Base-by-base conservation (phyloP, 2,329 filamentous ascomycete genomes). In the Talaromyces albobiverticillius region DNA sequence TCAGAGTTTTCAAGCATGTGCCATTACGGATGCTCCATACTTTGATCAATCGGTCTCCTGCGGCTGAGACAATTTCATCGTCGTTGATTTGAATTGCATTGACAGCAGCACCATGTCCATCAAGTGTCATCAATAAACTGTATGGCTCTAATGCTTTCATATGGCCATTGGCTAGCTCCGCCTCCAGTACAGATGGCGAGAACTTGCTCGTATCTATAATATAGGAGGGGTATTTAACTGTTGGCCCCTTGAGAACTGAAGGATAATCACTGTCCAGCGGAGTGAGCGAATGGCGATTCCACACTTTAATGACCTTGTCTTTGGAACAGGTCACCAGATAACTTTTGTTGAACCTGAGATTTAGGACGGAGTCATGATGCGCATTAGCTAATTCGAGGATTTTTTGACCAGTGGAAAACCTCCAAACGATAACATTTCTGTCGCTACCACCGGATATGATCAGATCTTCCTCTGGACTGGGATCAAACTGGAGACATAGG, bases 281-380 rank as follows among this genome's bases (percentile, higher is more conserved):
- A 42, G 68, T 75, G n/a, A 96, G 75, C 16, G 84, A 78, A 16
- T 77, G 80, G 4, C 94, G 85, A 68, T 93, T 97, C 82, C 95
- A 99, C 16, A 99, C 86, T 71, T 96, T 96, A 78, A 99, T 96
- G 0, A 88, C 88, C 71, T 92, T 95, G 71, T 99, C 94, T 70
- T 99, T 99, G 46, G 93, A 97, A 65, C 94, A 97, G 0, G 94
- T 99, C 11, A 97, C 90, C 3, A 99, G 79, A 59, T 95, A 95
- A 8, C 90, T 84, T 60, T 90, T 87, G 67, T 97, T 92, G 61
- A 97, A 99, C 57, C 89, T 84, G 54, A 99, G 84, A 65, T 97
- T 97, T 14, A 99, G 77, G 0, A 99, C 92, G 0, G 93, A 96
- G 70, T 99, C 94, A 26, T 80, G 77, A 68, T 99, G 94, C 0